Evolutionary conservation across 176 grass and related monocot genomes (phyloP).

Genomic region (Oryza glumipatula): DNA sequence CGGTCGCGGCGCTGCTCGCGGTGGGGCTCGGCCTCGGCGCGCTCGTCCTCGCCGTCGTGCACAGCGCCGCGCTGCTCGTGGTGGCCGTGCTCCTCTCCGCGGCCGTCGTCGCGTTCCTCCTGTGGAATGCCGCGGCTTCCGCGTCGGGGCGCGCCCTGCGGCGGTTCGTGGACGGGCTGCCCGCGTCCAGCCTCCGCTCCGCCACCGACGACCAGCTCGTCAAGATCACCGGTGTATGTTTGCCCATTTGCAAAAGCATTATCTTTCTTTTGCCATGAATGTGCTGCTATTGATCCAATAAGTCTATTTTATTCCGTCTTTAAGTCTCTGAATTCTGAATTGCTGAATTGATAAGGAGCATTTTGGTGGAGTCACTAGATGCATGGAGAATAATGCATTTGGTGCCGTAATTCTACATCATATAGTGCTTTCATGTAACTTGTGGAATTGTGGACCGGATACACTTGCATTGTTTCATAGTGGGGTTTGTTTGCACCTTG

Average conservation of each 20-base stretch:
- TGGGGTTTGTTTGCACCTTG: slow-evolving; percentile 5
- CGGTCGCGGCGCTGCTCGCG: slow-evolving; percentile 67
- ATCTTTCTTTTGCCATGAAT: not conserved
- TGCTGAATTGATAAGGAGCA: not conserved
- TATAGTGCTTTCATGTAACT: not conserved
- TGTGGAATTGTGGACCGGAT: not conserved
- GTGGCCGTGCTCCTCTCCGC: slow-evolving; percentile 54
- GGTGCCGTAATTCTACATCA: not conserved
- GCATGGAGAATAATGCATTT: not conserved
- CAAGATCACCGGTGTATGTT: slow-evolving; percentile 82
- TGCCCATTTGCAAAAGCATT: not conserved
- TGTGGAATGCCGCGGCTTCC: slow-evolving; percentile 75
- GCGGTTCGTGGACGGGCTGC: slow-evolving; percentile 64
- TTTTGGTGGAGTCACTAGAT: not conserved
- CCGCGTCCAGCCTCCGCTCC: slow-evolving; percentile 62
- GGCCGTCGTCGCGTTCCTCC: slow-evolving; percentile 57
- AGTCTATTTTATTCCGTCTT: not conserved
- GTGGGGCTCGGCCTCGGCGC: slow-evolving; percentile 66
- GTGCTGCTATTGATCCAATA: not conserved
- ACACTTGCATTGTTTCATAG: not conserved
- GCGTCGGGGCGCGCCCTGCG: slow-evolving; percentile 54
- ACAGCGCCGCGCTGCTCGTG: slow-evolving; percentile 65
- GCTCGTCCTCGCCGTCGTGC: slow-evolving; percentile 82
- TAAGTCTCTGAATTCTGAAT: not conserved
- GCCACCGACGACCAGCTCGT: slow-evolving; percentile 85